Evolutionary conservation across 2,329 filamentous ascomycete genomes (phyloP).

Genomic region (Talaromyces sp.): DNA sequence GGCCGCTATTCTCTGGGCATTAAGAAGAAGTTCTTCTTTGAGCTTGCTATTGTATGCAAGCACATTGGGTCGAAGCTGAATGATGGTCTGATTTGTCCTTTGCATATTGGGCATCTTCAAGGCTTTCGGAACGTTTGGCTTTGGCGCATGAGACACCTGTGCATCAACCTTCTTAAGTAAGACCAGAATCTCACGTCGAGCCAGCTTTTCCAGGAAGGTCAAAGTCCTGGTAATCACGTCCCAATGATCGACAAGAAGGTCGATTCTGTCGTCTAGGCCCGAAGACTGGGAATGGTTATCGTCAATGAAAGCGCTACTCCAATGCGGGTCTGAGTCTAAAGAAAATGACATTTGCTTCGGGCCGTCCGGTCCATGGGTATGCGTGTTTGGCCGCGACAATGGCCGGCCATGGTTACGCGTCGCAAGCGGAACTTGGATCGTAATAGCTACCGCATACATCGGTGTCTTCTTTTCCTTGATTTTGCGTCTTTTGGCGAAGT

Average conservation of each 20-base stretch:
- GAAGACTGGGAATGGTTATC: constrained; percentile 41
- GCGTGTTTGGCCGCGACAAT: constrained; percentile 29
- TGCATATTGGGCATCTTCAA: constrained; percentile 44
- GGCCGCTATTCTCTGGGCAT: constrained; percentile 47
- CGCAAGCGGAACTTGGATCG: constrained; percentile 48
- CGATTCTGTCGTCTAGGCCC: constrained; percentile 49
- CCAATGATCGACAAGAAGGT: constrained; percentile 54
- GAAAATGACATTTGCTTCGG: constrained; percentile 32
- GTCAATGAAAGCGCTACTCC: constrained; percentile 30
- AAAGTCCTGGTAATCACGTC: constrained; percentile 54
- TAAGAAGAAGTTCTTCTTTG: constrained; percentile 42
- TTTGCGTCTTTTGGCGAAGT: constrained; percentile 38
- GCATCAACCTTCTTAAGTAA: constrained; percentile 46
- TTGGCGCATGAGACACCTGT: constrained; percentile 33
- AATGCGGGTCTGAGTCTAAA: constrained; percentile 37
- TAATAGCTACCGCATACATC: constrained; percentile 55
- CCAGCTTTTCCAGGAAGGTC: constrained; percentile 48
- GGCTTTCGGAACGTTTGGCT: constrained; percentile 40
- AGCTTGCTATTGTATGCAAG: constrained; percentile 41
- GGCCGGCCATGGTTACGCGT: constrained; percentile 29
- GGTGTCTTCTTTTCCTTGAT: constrained; percentile 50
- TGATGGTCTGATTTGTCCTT: constrained; percentile 42
- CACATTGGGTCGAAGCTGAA: constrained; percentile 47
- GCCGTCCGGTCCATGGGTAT: constrained; percentile 26
- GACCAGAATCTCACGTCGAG: constrained; percentile 47